phyloP scores from a whole-genome alignment of 1,139 yeast species.

The Saccharomycopsis hybrid region DNA sequence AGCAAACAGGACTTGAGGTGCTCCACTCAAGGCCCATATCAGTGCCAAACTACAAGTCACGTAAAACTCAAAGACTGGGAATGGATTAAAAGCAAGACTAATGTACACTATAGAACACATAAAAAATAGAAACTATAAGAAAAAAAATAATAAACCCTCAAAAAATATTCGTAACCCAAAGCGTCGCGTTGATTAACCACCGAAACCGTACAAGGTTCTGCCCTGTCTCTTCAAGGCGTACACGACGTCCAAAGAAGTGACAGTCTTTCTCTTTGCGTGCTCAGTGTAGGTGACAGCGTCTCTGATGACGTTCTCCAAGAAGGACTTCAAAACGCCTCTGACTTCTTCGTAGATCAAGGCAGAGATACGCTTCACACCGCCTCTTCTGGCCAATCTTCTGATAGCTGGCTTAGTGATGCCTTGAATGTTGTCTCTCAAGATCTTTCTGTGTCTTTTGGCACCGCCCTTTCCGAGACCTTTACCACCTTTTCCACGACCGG shows the following conservation, averaged over 20 bases:
- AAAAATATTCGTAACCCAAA: slow-evolving; percentile 1
- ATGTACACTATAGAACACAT: slow-evolving; percentile 3
- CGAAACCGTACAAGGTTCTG: slow-evolving; percentile 99
- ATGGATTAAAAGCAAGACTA: too few relatives aligned
- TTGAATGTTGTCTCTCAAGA: slow-evolving; percentile 98
- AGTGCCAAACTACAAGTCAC: too few relatives aligned
- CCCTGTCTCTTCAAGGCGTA: slow-evolving; percentile 99
- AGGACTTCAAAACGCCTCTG: slow-evolving; percentile 91
- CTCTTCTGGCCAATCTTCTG: slow-evolving; percentile 99
- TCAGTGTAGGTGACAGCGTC: slow-evolving; percentile 99
- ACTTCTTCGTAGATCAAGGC: slow-evolving; percentile 98
- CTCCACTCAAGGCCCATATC: too few relatives aligned
- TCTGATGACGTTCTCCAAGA: slow-evolving; percentile 95
- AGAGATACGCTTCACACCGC: slow-evolving; percentile 99
- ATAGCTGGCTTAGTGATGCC: slow-evolving; percentile 99
- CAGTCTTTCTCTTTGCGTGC: slow-evolving; percentile 99
- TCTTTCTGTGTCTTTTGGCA: slow-evolving; percentile 99
- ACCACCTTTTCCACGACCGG: slow-evolving; percentile 99
- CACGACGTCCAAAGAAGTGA: slow-evolving; percentile 96
- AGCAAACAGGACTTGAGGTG: too few relatives aligned
- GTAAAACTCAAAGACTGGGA: too few relatives aligned
- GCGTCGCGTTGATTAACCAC: slow-evolving; percentile 58
- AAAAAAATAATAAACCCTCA: too few relatives aligned
- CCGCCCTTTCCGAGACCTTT: slow-evolving; percentile 99
- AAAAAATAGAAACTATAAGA: neutral